Conservation (phyloP, 2,329 filamentous ascomycete genomes). For the Pseudogymnoascus sp. region DNA sequence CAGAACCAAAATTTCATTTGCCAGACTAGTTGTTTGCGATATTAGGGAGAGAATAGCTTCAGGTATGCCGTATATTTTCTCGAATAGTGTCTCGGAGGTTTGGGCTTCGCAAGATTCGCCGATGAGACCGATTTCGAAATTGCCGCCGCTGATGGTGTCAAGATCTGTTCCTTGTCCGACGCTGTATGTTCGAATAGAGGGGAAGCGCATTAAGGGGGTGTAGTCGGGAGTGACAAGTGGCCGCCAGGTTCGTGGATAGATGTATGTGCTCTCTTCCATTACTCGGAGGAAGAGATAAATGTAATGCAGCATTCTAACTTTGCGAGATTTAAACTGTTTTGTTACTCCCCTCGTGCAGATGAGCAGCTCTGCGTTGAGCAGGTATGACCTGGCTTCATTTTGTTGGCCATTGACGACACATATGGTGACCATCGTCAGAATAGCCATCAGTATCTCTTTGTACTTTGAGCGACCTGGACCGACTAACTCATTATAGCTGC, state of each 20-base stretch:
- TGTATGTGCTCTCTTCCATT: constrained; percentile 30
- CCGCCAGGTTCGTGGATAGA: background rate
- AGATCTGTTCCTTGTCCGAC: too few relatives aligned
- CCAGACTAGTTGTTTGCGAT: background rate
- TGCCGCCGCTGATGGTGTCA: background rate
- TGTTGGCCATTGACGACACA: constrained; percentile 27
- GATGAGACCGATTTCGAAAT: background rate
- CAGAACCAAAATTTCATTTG: background rate
- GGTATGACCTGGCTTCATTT: constrained; percentile 29
- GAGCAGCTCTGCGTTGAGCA: constrained; percentile 33
- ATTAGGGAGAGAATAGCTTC: background rate
- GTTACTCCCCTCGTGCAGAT: constrained; percentile 31
- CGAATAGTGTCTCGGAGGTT: background rate
- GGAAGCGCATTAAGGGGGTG: background rate
- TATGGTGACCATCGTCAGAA: constrained; percentile 26
- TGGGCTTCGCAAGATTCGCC: background rate
- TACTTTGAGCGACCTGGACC: constrained; percentile 20
- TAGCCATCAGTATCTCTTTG: constrained; percentile 33
- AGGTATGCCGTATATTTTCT: background rate
- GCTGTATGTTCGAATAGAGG: background rate
- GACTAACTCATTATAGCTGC: constrained; percentile 22
- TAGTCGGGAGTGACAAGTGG: background rate
- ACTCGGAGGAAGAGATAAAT: constrained; percentile 33
- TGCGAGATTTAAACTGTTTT: constrained; percentile 31
- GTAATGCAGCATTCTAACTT: constrained; percentile 33